Conservation (phyloP, 1,284 basidiomycete species). For the Trichosporon sp. region DNA sequence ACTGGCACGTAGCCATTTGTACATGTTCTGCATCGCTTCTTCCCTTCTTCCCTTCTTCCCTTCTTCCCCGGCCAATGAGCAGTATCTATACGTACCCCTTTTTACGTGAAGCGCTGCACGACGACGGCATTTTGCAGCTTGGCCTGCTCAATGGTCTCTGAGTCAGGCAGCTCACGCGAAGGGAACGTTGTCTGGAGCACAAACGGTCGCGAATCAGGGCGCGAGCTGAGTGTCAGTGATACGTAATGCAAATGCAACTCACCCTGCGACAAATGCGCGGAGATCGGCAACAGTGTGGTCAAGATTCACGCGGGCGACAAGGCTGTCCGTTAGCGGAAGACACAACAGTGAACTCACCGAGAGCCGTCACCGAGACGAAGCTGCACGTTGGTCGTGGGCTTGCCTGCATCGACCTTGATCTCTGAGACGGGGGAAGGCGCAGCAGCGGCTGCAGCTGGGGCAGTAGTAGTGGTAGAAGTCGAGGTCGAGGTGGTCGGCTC, state of each 20-base stretch:
- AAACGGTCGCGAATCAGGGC: conserved; percentile 68
- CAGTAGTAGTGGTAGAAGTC: conserved; percentile 33
- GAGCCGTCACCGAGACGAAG: conserved; percentile 86
- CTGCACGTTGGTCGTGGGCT: conserved; percentile 84
- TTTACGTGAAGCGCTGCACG: conserved; percentile 62
- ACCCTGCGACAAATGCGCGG: conserved; percentile 83
- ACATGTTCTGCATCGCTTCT: neutral
- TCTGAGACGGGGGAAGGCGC: conserved; percentile 14
- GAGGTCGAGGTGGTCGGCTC: neutral
- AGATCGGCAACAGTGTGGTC: conserved; percentile 85
- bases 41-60: no score
- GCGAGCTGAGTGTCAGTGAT: conserved; percentile 55
- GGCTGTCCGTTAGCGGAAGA: neutral
- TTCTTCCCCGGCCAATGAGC: neutral
- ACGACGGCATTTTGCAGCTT: conserved; percentile 76
- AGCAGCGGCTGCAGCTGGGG: conserved; percentile 21
- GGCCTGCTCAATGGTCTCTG: conserved; percentile 66
- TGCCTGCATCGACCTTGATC: conserved; percentile 50
- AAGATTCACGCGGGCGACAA: conserved; percentile 69
- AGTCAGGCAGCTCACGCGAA: conserved; percentile 64
- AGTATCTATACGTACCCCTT: no score
- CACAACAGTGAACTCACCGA: conserved; percentile 21
- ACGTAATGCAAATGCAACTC: conserved; percentile 34
- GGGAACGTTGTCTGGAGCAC: conserved; percentile 83
- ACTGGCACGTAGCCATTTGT: no score